phyloP scores from a whole-genome alignment of 495 filamentous ascomycete species.

The Thermochaetoides thermophila region DNA sequence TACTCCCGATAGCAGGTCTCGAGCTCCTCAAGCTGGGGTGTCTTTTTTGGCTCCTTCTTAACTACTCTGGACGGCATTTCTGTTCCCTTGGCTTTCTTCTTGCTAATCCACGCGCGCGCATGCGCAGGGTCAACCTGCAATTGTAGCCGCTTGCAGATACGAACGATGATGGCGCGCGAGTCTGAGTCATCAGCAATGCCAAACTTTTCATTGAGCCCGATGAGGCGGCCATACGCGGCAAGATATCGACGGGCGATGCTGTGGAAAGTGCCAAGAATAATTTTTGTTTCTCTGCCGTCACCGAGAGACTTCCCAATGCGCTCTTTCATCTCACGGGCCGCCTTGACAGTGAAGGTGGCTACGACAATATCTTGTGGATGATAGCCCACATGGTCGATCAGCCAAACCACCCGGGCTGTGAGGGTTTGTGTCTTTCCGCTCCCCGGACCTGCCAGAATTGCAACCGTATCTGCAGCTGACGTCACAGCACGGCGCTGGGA shows the following conservation, averaged over 20 bases:
- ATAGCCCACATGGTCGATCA: slow-evolving; percentile 64
- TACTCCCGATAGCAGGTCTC: slow-evolving; percentile 65
- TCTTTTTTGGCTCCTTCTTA: slow-evolving; percentile 16
- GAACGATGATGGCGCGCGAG: slow-evolving; percentile 57
- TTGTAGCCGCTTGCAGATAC: slow-evolving; percentile 64
- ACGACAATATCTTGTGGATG: slow-evolving; percentile 88
- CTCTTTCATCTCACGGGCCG: slow-evolving; percentile 88
- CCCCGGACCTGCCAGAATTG: slow-evolving; percentile 76
- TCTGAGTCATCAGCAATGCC: slow-evolving; percentile 86
- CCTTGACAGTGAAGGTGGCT: slow-evolving; percentile 96
- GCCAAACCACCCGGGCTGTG: slow-evolving; percentile 84
- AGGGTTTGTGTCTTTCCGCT: slow-evolving; percentile 93
- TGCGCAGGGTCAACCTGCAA: slow-evolving; percentile 52
- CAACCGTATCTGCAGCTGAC: slow-evolving; percentile 60
- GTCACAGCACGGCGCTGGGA: slow-evolving; percentile 79
- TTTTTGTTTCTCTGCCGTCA: slow-evolving; percentile 55
- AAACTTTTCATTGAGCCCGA: slow-evolving; percentile 71
- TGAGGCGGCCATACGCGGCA: slow-evolving; percentile 68
- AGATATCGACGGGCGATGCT: slow-evolving; percentile 83
- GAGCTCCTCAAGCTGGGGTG: slow-evolving; percentile 43
- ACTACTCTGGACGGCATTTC: slow-evolving; percentile 15
- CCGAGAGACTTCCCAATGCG: slow-evolving; percentile 68
- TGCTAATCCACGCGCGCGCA: slow-evolving; percentile 66
- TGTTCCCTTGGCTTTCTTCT: slow-evolving; percentile 62
- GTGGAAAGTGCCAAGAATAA: slow-evolving; percentile 92